Percentiles rank a stretch among this genome's conserved stretches.
Evolutionary conservation across 2,329 filamentous ascomycete genomes (phyloP).

Genomic region (Botrytis byssoidea): DNA sequence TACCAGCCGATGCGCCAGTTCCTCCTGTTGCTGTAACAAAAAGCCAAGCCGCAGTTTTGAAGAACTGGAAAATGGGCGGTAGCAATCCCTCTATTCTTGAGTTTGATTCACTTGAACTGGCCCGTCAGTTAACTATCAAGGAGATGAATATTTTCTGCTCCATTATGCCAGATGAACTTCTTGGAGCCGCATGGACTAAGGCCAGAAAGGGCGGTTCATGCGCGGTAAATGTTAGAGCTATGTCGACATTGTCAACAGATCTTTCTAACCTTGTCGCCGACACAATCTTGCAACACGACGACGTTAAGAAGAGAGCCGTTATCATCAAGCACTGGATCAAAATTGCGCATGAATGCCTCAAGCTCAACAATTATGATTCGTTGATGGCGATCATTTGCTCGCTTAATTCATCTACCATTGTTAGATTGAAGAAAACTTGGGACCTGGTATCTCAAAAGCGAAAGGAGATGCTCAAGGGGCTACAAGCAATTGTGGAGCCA

Average conservation of each 20-base stretch:
- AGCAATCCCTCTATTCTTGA: constrained; percentile 74
- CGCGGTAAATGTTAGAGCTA: constrained; percentile 86
- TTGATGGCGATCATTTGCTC: constrained; percentile 97
- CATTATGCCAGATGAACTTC: constrained; percentile 86
- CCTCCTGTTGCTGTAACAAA: constrained; percentile 71
- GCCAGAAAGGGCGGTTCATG: constrained; percentile 63
- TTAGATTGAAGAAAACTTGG: constrained; percentile 87
- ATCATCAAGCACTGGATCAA: constrained; percentile 99
- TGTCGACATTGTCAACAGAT: constrained; percentile 90
- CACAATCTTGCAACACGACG: constrained; percentile 82
- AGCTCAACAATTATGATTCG: constrained; percentile 93
- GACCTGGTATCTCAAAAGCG: constrained; percentile 82
- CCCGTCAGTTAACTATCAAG: constrained; percentile 87
- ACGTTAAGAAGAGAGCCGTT: constrained; percentile 85
- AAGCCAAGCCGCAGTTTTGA: constrained; percentile 71
- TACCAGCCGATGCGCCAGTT: constrained; percentile 68
- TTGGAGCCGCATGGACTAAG: constrained; percentile 93
- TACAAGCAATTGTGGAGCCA: constrained; percentile 84
- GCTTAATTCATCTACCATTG: constrained; percentile 86
- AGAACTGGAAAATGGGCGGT: constrained; percentile 72
- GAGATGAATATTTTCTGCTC: constrained; percentile 89
- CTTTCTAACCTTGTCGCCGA: constrained; percentile 90
- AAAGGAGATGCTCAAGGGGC: constrained; percentile 71
- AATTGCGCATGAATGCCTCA: constrained; percentile 79
- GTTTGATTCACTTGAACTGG: constrained; percentile 87